Evolutionary conservation across 108 stramenopile species (phyloP).

Genomic region (Cyclotella baltica): DNA sequence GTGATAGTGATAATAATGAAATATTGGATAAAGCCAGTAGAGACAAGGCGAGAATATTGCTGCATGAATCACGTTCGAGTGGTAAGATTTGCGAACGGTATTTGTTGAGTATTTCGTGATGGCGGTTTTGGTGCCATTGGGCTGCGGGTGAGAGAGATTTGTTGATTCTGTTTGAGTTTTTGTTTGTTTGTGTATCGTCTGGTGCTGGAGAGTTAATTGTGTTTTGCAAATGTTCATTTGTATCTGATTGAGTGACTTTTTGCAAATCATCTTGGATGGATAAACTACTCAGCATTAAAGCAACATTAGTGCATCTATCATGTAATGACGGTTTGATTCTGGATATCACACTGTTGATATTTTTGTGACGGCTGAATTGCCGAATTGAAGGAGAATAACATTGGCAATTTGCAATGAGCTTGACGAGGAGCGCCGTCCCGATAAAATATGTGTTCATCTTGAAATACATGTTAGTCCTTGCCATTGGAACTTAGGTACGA

Average conservation of each 20-base stretch:
- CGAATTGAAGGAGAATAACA: slow-evolving; percentile 1
- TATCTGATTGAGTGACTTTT: not conserved
- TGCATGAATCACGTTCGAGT: slow-evolving; percentile 61
- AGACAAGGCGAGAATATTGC: slow-evolving; percentile 59
- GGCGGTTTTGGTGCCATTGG: slow-evolving; percentile 74
- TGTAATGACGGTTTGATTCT: not conserved
- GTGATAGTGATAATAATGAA: slow-evolving; percentile 52
- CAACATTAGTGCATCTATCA: not conserved
- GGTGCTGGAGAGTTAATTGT: not conserved
- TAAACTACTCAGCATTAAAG: not conserved
- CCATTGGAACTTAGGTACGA: too few relatives aligned
- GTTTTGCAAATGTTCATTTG: not conserved
- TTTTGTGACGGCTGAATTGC: not conserved
- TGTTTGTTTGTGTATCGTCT: not conserved
- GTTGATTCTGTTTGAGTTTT: not conserved
- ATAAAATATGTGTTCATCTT: too few relatives aligned
- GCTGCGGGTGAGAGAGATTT: slow-evolving; percentile 55
- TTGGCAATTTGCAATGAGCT: not conserved
- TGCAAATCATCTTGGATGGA: not conserved
- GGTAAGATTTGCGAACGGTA: slow-evolving; percentile 61
- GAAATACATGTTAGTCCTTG: too few relatives aligned
- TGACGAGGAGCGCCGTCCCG: too few relatives aligned
- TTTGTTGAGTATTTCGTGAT: slow-evolving; percentile 67
- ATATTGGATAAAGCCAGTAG: slow-evolving; percentile 63
- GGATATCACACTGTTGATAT: not conserved